Base-by-base conservation (phyloP, 75 land plant species). In the Selaginella moellendorffii region DNA sequence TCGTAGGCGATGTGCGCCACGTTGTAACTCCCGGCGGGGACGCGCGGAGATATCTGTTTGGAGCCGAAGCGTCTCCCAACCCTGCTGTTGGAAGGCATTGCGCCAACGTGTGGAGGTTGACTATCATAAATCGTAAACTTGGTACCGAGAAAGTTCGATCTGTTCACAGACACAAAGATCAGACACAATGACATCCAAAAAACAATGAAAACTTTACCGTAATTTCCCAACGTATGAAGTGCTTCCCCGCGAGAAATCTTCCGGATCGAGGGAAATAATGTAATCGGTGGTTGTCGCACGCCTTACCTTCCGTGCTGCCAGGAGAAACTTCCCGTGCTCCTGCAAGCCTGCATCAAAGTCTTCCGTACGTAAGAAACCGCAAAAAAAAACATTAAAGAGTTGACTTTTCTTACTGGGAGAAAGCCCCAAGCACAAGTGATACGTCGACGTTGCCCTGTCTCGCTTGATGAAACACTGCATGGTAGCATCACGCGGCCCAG, bases 91-190 rank as follows among this genome's bases (percentile, higher is more conserved):
- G 79, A 67, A 1, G 71, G 56, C 27, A 31, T 2, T 1, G 82
- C 56, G 12, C 68, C 63, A 59, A 54, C 69, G 28, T 75, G 68
- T 20, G 87, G 80, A n/a, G 84, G 79, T 36, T 79, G 82, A 19
- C 79, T 79, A 54, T 83, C 85, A 29, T 76, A 78, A 5, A 83
- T 65, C n/a, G 78, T 75, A 68, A 79, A 83, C 56, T 82, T 82
- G 10, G 85, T 85, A 0, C 85, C 88, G 18, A 85, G 72, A 30
- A 84, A 84, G 54, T 84, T 84, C 24, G 86, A 84, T 72, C 86
- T 83, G 72, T 5, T 5, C 46, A 36, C 46, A 36, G 10, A 36
- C 46, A 36, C 46, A 36, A 5, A 36, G 10, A 36, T n/a, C 46
- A 36, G 10, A 36, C 46, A 36, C 46, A 36, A 5, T 36, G 10